Evolutionary conservation across 164 flowering plant species (phyloP).

Genomic region (Vitis labrusca): DNA sequence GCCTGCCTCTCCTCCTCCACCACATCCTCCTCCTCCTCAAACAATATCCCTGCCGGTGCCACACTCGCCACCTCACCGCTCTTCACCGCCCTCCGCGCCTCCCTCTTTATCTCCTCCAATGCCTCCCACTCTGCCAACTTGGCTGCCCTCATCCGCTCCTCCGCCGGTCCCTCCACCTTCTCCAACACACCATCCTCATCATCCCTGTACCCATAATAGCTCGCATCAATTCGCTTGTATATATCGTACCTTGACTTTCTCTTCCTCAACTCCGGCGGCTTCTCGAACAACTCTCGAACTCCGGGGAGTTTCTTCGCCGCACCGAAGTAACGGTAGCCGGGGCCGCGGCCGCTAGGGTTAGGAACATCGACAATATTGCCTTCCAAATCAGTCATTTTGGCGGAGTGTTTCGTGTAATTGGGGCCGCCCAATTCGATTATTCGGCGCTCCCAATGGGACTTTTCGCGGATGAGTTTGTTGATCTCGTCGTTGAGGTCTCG

Average conservation of each 20-base stretch:
- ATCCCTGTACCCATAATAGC: constrained; percentile 90
- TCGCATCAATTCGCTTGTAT: constrained; percentile 86
- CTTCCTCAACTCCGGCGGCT: constrained; percentile 87
- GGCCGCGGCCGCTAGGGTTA: constrained; percentile 90
- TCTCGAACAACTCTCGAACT: constrained; percentile 82
- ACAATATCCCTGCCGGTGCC: constrained; percentile 38
- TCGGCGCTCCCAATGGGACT: constrained; percentile 83
- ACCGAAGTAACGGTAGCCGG: constrained; percentile 90
- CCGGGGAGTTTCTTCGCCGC: constrained; percentile 96
- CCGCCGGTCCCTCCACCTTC: constrained; percentile 75
- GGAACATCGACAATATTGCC: constrained; percentile 96
- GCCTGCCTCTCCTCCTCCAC: constrained; percentile 77
- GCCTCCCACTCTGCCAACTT: constrained; percentile 72
- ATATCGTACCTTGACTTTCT: constrained; percentile 84
- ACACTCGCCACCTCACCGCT: constrained; percentile 79
- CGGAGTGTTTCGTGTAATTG: constrained; percentile 55
- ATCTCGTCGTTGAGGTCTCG: constrained; percentile 93
- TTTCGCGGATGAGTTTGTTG: constrained; percentile 86
- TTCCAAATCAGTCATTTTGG: constrained; percentile 92
- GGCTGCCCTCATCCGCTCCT: constrained; percentile 58
- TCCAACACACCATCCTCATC: constrained; percentile 87
- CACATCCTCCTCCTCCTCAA: constrained; percentile 85
- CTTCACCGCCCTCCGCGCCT: constrained; percentile 77
- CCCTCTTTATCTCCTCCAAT: constrained; percentile 68
- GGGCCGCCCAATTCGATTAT: constrained; percentile 89